Base-by-base conservation (phyloP, 305 asterid species). In the Fraxinus angustifolia region DNA sequence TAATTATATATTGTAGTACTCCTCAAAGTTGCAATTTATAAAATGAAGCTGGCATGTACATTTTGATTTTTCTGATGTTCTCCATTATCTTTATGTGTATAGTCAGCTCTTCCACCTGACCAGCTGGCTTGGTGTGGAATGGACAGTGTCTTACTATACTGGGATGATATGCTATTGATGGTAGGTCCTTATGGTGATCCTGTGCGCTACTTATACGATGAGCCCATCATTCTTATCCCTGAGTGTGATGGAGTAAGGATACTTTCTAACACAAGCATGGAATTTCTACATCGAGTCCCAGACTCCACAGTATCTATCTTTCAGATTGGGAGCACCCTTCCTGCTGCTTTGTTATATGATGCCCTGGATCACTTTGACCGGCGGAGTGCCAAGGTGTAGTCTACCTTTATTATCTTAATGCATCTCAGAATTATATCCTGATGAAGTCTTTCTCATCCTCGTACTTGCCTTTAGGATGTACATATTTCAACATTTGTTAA, bases 41-140 rank as follows among this genome's bases (percentile, higher is more conserved):
- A 42, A 33, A 35, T 77, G 36, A 67, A 26, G 73, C 68, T 26
- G 65, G 73, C 17, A 62, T 56, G 16, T 40, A 58, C 72, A 38
- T 35, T 79, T 16, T 80, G 35, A 73, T 78, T 53, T 77, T 79
- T 79, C 79, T 85, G 67, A 87, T 74, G 30, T 76, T 76, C 80
- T 84, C 70, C 67, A 35, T 50, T 71, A 40, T 48, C 83, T 71
- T 65, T 48, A 26, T 85, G 68, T 82, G 48, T 89, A 48, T 89
- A 95, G 99, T 89, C 99, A 62, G 89, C 96, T 77, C 90, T 96
- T 73, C 98, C 98, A 77, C 98, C 99, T 79, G 97, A 91, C 81
- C 99, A 96, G 87, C 87, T 96, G 82, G 97, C 97, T 84, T 96
- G 99, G 98, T 94, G 98, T 78, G 98, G 99, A 82, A 84, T 92